These are phyloP conservation scores for Cystobasidiaceae sp. DNA, from an alignment of 1,284 basidiomycete species.

Conservation along the genomic window DNA sequence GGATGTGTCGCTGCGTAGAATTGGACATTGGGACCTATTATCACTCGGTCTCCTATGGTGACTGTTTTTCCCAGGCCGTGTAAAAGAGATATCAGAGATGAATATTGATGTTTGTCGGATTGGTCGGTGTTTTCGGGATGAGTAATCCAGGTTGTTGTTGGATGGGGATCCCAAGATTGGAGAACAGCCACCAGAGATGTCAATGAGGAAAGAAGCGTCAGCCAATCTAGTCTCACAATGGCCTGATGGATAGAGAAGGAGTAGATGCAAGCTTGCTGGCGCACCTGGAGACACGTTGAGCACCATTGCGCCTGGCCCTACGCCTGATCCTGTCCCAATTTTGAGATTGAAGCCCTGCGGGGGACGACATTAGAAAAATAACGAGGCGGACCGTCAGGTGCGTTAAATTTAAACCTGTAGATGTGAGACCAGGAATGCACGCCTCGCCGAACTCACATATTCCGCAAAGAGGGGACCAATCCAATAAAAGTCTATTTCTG, in stretches of 20 bases:
- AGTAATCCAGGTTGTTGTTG: neutral
- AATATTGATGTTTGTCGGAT: neutral
- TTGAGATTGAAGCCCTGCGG: constrained; percentile 6
- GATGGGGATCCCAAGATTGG: no score
- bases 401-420: neutral
- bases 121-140: neutral
- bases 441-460: neutral
- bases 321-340: neutral
- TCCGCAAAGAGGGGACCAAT: neutral
- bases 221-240: no score
- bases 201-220: no score
- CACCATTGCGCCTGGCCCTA: neutral
- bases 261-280: neutral
- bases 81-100: neutral
- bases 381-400: neutral
- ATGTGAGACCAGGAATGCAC: no score
- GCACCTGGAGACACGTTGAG: neutral
- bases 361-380: neutral
- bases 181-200: no score
- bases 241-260: neutral
- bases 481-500: neutral
- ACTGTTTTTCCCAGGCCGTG: no score
- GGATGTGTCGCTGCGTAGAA: constrained; percentile 50
- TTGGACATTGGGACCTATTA: constrained; percentile 48
- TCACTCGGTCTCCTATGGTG: constrained; percentile 46